phyloP scores from a whole-genome alignment of 192 early-diverging fungal species.

The Podila epicladia region DNA sequence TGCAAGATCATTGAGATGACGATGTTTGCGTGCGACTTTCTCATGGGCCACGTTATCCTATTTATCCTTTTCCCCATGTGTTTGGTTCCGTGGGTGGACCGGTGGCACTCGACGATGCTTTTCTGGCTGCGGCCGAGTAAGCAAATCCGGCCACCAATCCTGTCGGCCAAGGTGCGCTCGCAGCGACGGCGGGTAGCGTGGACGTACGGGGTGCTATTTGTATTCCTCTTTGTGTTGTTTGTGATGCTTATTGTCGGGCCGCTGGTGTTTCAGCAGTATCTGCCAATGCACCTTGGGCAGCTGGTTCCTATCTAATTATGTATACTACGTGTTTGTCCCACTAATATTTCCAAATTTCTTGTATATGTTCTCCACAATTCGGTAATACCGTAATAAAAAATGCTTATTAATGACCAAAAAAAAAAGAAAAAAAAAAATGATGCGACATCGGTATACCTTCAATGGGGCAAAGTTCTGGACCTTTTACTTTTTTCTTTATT shows the following conservation, averaged over 20 bases:
- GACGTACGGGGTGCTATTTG: slow-evolving; percentile 75
- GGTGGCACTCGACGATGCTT: slow-evolving; percentile 81
- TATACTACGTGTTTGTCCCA: neutral
- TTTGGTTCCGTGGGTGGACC: slow-evolving; percentile 77
- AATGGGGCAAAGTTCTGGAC: no score
- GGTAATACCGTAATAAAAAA: no score
- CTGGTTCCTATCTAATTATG: slow-evolving; percentile 21
- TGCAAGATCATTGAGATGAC: slow-evolving; percentile 90
- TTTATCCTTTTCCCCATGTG: slow-evolving; percentile 79
- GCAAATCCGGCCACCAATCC: slow-evolving; percentile 80
- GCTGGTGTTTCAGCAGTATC: slow-evolving; percentile 41
- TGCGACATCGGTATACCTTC: no score
- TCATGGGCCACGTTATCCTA: slow-evolving; percentile 79
- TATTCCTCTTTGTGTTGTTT: slow-evolving; percentile 69
- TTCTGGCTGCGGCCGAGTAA: slow-evolving; percentile 86
- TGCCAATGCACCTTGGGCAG: slow-evolving; percentile 22
- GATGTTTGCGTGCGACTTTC: slow-evolving; percentile 81
- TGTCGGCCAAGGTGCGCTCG: slow-evolving; percentile 70
- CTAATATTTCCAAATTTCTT: neutral
- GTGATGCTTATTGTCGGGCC: slow-evolving; percentile 72
- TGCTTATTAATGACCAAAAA: no score
- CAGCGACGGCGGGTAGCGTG: slow-evolving; percentile 72
- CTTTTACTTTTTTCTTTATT: no score
- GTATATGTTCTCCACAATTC: neutral
- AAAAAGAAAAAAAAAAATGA: no score